phyloP scores from a whole-genome alignment of 2,329 filamentous ascomycete genomes.

The Coleophoma eucalyptorum region DNA sequence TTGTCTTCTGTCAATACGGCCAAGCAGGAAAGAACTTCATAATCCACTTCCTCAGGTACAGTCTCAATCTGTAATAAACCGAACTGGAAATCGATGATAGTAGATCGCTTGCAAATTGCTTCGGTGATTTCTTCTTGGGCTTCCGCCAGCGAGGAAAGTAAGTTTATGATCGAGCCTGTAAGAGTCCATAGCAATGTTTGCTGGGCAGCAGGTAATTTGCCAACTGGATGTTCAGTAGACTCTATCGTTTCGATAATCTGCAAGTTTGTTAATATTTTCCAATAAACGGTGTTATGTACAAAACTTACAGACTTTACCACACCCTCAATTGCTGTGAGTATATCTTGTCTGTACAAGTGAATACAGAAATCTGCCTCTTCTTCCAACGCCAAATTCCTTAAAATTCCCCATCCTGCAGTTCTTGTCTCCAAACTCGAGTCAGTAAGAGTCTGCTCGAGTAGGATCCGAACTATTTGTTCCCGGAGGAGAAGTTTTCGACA shows the following conservation, averaged over 20 bases:
- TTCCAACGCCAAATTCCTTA: slow-evolving; percentile 56
- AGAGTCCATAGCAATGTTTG: slow-evolving; percentile 51
- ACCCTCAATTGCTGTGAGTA: slow-evolving; percentile 56
- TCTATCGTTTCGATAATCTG: slow-evolving; percentile 25
- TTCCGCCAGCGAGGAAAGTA: slow-evolving; percentile 51
- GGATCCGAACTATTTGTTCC: slow-evolving; percentile 60
- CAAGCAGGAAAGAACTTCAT: slow-evolving; percentile 50
- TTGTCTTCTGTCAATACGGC: slow-evolving; percentile 60
- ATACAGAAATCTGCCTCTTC: slow-evolving; percentile 66
- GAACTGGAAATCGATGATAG: slow-evolving; percentile 51
- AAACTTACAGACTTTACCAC: slow-evolving; percentile 47
- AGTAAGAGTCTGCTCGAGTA: slow-evolving; percentile 61
- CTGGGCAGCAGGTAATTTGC: slow-evolving; percentile 48
- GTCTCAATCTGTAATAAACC: slow-evolving; percentile 39
- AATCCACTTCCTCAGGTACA: slow-evolving; percentile 32
- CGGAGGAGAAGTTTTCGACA: slow-evolving; percentile 63
- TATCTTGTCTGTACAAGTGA: slow-evolving; percentile 58
- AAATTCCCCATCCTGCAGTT: slow-evolving; percentile 64
- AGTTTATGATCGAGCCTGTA: slow-evolving; percentile 46
- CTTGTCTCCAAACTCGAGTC: slow-evolving; percentile 60
- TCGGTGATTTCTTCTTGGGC: slow-evolving; percentile 58
- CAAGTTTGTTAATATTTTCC: slow-evolving; percentile 3
- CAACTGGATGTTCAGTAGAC: slow-evolving; percentile 35
- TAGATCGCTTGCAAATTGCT: slow-evolving; percentile 44
- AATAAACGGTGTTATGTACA: neutral